phyloP scores from a whole-genome alignment of 2,329 filamentous ascomycete species.

The Botrytis cinerea region DNA sequence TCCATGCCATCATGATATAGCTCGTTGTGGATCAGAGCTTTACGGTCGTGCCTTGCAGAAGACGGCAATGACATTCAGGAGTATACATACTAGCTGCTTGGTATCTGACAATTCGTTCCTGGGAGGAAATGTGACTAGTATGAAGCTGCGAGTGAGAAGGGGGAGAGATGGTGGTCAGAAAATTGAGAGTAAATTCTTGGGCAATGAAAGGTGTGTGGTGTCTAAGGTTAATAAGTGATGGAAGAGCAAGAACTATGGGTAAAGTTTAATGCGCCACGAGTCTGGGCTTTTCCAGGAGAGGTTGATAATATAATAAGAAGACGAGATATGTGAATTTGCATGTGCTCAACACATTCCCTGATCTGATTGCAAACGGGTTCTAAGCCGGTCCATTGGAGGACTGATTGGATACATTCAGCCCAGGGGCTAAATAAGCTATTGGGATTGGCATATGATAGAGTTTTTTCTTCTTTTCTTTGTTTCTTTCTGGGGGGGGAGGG shows the following conservation, averaged over 20 bases:
- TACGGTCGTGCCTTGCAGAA: conserved; percentile 28
- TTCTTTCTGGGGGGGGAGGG: not conserved
- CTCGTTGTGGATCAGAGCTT: conserved; percentile 1
- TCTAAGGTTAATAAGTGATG: conserved; percentile 17
- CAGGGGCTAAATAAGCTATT: conserved; percentile 1
- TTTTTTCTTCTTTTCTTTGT: not conserved
- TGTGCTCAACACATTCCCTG: conserved; percentile 12
- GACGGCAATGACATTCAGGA: not conserved
- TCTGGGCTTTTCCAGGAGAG: not conserved
- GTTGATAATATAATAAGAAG: not conserved
- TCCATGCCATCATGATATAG: not conserved
- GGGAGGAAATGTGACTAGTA: not conserved
- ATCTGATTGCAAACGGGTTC: conserved; percentile 16
- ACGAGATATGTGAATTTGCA: conserved; percentile 21
- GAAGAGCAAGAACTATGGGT: conserved; percentile 10
- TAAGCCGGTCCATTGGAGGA: not conserved
- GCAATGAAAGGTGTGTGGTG: not conserved
- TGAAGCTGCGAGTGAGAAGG: not conserved
- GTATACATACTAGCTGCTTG: conserved; percentile 16
- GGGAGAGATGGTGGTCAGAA: conserved; percentile 10
- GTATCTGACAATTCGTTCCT: not conserved
- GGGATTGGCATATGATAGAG: not conserved
- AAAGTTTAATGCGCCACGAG: not conserved
- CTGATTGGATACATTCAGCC: not conserved
- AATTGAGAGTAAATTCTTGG: conserved; percentile 4